phyloP scores from a whole-genome alignment of 1,284 basidiomycete genomes.

The Phellopilus nigrolimitatus region DNA sequence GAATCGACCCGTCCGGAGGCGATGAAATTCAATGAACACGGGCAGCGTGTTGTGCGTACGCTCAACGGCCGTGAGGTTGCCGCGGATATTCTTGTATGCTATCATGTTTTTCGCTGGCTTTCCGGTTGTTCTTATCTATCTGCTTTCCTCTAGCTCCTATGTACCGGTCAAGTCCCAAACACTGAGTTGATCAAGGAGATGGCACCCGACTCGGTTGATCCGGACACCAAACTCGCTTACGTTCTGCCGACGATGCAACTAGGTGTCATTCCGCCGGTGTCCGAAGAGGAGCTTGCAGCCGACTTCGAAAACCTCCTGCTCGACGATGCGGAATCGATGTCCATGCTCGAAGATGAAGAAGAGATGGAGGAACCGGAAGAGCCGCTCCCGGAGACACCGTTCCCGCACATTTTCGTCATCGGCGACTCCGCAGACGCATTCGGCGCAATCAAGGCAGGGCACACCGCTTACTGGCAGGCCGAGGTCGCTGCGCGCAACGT shows the following conservation, averaged over 20 bases:
- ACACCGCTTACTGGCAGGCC: constrained; percentile 62
- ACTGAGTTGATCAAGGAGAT: constrained; percentile 50
- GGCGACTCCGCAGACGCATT: constrained; percentile 70
- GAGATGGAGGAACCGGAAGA: constrained; percentile 23
- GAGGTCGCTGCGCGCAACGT: constrained; percentile 54
- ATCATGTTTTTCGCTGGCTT: background rate
- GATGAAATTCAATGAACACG: constrained; percentile 28
- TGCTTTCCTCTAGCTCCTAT: constrained; percentile 48
- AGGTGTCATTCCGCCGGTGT: constrained; percentile 26
- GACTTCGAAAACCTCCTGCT: constrained; percentile 2
- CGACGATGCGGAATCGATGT: constrained; percentile 20
- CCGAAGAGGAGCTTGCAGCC: constrained; percentile 15
- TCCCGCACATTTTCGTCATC: constrained; percentile 59
- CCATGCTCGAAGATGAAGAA: constrained; percentile 20
- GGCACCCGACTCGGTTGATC: constrained; percentile 47
- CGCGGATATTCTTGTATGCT: constrained; percentile 55
- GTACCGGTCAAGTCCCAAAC: constrained; percentile 75
- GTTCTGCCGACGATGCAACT: constrained; percentile 63
- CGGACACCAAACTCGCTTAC: constrained; percentile 43
- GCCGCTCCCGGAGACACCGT: constrained; percentile 31
- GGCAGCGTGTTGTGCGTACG: constrained; percentile 45
- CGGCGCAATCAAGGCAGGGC: constrained; percentile 67
- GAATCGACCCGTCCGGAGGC: constrained; percentile 31
- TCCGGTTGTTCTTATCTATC: background rate
- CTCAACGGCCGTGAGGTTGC: constrained; percentile 52